Conservation (phyloP, 2,329 filamentous ascomycete genomes). For the Colletotrichum gloeosporioides region DNA sequence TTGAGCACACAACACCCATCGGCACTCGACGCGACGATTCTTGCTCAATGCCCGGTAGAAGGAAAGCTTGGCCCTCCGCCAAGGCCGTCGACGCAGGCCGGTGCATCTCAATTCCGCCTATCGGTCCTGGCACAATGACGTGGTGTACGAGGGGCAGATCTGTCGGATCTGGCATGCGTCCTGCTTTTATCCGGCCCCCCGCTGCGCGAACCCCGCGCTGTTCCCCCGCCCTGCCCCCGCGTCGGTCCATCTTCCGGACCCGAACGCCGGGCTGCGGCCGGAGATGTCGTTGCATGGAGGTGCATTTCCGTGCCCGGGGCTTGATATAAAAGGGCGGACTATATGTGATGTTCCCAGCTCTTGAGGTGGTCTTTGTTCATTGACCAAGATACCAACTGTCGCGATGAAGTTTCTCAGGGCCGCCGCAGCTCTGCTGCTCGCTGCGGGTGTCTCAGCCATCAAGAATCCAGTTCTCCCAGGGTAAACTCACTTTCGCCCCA, state of each 20-base stretch:
- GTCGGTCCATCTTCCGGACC: background rate
- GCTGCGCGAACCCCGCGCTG: slow-evolving; percentile 2
- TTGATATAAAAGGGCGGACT: background rate
- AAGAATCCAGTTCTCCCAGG: slow-evolving; percentile 16
- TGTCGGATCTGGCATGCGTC: background rate
- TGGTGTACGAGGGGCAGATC: background rate
- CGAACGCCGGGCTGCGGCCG: background rate
- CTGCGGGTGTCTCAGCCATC: slow-evolving; percentile 3
- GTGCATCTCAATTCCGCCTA: slow-evolving; percentile 15
- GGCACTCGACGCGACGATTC: background rate
- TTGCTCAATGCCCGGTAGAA: background rate
- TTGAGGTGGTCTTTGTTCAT: background rate
- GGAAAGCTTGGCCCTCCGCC: slow-evolving; percentile 1
- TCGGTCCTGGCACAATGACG: background rate
- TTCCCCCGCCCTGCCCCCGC: background rate
- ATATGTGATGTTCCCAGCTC: background rate
- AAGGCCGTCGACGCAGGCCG: background rate
- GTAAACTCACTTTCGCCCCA: background rate
- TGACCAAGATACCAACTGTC: background rate
- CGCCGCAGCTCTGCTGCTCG: background rate
- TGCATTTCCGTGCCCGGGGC: background rate
- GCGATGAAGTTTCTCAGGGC: slow-evolving; percentile 3
- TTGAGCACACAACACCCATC: background rate
- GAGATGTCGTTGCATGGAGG: background rate
- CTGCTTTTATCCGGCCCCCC: slow-evolving; percentile 5